Conservation (phyloP, 495 filamentous ascomycete species). For the Astrocystis sublimbata region DNA sequence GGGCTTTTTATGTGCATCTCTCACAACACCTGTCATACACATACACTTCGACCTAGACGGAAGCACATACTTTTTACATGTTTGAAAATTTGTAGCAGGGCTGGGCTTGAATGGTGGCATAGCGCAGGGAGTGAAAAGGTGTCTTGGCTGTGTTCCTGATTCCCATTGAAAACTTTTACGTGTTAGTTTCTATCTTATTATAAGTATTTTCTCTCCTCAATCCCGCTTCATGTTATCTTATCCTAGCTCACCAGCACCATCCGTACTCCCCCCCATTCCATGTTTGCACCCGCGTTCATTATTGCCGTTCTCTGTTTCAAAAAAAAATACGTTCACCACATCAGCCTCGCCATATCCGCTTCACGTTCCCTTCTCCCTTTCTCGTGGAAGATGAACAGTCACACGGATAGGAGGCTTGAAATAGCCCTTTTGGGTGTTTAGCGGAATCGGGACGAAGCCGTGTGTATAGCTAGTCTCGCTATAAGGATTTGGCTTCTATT, state of each 20-base stretch:
- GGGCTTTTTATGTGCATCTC: conserved; percentile 33
- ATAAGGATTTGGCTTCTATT: conserved; percentile 18
- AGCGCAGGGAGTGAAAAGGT: conserved; percentile 65
- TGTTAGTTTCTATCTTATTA: conserved; percentile 14
- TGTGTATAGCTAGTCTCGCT: conserved; percentile 20
- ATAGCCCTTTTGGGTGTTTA: conserved; percentile 20
- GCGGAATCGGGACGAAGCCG: conserved; percentile 19
- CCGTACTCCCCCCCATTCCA: background rate
- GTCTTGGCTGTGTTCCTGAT: conserved; percentile 54
- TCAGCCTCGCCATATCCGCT: background rate
- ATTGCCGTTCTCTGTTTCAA: conserved; percentile 8
- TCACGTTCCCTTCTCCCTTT: conserved; percentile 9
- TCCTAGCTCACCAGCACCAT: background rate
- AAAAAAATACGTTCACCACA: conserved; percentile 11
- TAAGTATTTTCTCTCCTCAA: conserved; percentile 5
- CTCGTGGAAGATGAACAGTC: conserved; percentile 20
- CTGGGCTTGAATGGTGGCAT: conserved; percentile 47
- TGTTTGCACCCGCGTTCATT: conserved; percentile 9
- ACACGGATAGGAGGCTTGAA: conserved; percentile 19
- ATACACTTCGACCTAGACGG: conserved; percentile 35
- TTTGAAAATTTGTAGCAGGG: conserved; percentile 35
- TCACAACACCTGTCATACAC: conserved; percentile 35
- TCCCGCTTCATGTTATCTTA: background rate
- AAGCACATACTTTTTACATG: conserved; percentile 39
- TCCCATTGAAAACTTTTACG: conserved; percentile 18